Base-by-base conservation (phyloP, 1,284 basidiomycete species). In the Marasmius tenuissimus region DNA sequence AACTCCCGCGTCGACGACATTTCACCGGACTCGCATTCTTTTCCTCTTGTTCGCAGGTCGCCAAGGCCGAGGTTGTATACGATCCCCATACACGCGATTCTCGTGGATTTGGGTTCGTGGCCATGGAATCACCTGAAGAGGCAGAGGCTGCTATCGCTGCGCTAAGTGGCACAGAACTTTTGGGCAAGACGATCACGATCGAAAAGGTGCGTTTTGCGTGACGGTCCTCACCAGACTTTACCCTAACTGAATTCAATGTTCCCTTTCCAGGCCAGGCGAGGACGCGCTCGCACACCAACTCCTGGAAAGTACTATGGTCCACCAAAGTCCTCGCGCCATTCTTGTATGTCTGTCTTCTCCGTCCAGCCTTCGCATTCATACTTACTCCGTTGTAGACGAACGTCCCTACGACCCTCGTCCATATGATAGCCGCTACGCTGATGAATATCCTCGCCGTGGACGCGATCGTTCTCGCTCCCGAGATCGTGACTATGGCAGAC, bases 101-200 rank as follows among this genome's bases (percentile, higher is more conserved):
- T 53, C 88, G 92, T 70, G 92, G 92, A 57, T 94, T 94, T 68
- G 92, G 89, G 60, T 94, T 94, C 73, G 92, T 94, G 68, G 93
- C 90, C 61, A 91, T 92, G 84, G 88, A 89, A 70, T 80, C 80
- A 49, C 72, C 67, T 39, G 88, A 89, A 61, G 92, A 93, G 66
- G 92, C 92, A 16, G 87, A 92, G 58, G 85, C 85, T 58, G 89
- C 88, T 50, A 87, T 94, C 66, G 81, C 85, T 18, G 85, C 82
- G 11, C 73, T 93, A 66, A 87, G 88, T 72, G 86, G 84, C 58
- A 85, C 85, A 66, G 87, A 89, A 63, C 73, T 93, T 59, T 83
- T 86, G 73, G 92, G 91, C 63, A 91, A 91, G 75, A 78, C 78
- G 51, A 77, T 91, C 56, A 85, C 78, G 60, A 87, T 94, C 40